Evolutionary conservation across 306 rosid genomes (phyloP).

Genomic region (Trifolium dubium): DNA sequence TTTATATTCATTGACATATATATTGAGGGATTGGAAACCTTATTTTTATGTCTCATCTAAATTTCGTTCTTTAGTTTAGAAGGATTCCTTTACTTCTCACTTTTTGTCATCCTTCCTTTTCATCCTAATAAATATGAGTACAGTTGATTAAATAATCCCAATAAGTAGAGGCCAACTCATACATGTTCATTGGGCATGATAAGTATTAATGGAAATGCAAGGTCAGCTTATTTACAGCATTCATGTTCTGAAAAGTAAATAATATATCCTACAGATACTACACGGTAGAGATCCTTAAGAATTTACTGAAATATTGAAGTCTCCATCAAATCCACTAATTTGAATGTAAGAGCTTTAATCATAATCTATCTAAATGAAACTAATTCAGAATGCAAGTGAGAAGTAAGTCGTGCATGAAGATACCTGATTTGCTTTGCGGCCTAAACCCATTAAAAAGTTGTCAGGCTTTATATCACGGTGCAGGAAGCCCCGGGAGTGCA

Average conservation of each 20-base stretch:
- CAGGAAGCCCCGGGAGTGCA: constrained; percentile 97
- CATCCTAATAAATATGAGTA: neutral
- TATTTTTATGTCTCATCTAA: neutral
- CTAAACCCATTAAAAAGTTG: constrained; percentile 97
- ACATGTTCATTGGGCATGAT: neutral
- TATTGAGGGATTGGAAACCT: constrained; percentile 6
- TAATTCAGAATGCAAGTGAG: constrained; percentile 20
- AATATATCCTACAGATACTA: constrained; percentile 4
- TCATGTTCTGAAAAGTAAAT: constrained; percentile 33
- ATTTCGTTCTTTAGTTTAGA: neutral
- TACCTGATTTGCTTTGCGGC: constrained; percentile 99
- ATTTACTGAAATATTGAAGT: neutral
- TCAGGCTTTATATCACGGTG: constrained; percentile 99
- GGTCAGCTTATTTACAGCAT: constrained; percentile 23
- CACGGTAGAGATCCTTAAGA: constrained; percentile 1
- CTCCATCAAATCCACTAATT: constrained; percentile 6
- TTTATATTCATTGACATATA: neutral
- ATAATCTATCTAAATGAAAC: constrained; percentile 14
- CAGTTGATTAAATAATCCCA: constrained; percentile 5
- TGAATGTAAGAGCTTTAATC: neutral
- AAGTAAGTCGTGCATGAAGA: constrained; percentile 14
- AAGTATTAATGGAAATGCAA: constrained; percentile 16
- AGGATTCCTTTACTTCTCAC: neutral
- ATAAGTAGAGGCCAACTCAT: neutral
- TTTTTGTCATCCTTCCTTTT: neutral